Percentiles rank a stretch among this genome's conserved stretches.
These are phyloP conservation scores for Pholiota conissans DNA, from an alignment of 768 basidiomycete species.

Conservation along the genomic window DNA sequence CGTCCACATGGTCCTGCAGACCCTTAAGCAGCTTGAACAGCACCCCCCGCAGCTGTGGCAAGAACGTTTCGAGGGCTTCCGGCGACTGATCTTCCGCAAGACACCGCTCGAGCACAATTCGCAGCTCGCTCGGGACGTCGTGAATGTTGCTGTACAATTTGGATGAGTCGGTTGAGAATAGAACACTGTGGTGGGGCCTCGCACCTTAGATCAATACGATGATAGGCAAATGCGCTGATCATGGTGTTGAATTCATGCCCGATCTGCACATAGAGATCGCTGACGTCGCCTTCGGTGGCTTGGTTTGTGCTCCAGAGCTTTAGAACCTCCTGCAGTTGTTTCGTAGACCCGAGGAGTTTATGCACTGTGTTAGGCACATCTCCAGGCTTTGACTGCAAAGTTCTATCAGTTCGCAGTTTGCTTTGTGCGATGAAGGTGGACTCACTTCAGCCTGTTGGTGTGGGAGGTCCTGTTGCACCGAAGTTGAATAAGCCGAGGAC, in stretches of 20 bases:
- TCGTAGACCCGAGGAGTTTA: slow-evolving; percentile 78
- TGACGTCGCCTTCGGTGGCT: slow-evolving; percentile 71
- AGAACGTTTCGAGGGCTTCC: slow-evolving; percentile 69
- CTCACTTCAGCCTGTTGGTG: not conserved
- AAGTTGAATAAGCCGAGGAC: not conserved
- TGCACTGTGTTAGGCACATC: slow-evolving; percentile 66
- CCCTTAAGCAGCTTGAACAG: slow-evolving; percentile 83
- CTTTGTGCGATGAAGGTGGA: not conserved
- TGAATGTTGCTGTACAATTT: slow-evolving; percentile 64
- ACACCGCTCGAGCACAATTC: slow-evolving; percentile 62
- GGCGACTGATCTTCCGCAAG: slow-evolving; percentile 79
- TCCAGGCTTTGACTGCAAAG: slow-evolving; percentile 14
- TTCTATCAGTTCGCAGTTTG: not conserved
- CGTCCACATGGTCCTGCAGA: slow-evolving; percentile 72
- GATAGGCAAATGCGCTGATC: slow-evolving; percentile 69
- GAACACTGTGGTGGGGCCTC: slow-evolving; percentile 15
- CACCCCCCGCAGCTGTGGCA: slow-evolving; percentile 80
- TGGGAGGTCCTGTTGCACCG: not conserved
- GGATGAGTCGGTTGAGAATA: not conserved
- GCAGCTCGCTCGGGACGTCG: slow-evolving; percentile 60
- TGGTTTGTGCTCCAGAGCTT: slow-evolving; percentile 63
- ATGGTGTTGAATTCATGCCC: slow-evolving; percentile 88
- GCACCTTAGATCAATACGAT: slow-evolving; percentile 78
- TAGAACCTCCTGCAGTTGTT: slow-evolving; percentile 73
- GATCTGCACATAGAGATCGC: slow-evolving; percentile 86